A percentile compares a stretch with the other conserved stretches of the same genome.
phyloP scores from a whole-genome alignment of 2,329 filamentous ascomycete genomes.

The Didymella lethalis region DNA sequence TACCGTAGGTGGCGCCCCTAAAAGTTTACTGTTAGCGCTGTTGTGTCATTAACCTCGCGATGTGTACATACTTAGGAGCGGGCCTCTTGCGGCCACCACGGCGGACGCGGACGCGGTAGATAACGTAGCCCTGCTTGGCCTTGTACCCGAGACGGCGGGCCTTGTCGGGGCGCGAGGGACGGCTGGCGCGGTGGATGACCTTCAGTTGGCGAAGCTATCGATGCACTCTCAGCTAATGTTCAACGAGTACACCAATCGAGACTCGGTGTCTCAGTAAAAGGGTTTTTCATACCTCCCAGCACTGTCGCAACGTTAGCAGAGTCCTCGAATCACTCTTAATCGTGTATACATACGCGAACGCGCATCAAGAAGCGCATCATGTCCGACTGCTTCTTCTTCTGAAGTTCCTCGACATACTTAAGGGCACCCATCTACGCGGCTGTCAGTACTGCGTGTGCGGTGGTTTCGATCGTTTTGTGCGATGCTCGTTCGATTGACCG shows the following conservation, averaged over 20 bases:
- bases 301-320: slow-evolving; percentile 56
- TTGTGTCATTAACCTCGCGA: background rate
- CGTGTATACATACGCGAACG: slow-evolving; percentile 61
- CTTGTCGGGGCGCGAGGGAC: slow-evolving; percentile 99
- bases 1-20: slow-evolving; percentile 96
- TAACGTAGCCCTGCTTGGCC: slow-evolving; percentile 99
- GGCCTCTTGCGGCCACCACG: slow-evolving; percentile 99
- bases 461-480: slow-evolving; percentile 7
- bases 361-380: slow-evolving; percentile 99
- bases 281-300: slow-evolving; percentile 85
- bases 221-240: slow-evolving; percentile 99
- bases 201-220: slow-evolving; percentile 99
- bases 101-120: slow-evolving; percentile 98
- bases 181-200: slow-evolving; percentile 98
- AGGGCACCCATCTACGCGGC: slow-evolving; percentile 89
- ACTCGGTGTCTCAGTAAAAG: slow-evolving; percentile 34
- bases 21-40: slow-evolving; percentile 53
- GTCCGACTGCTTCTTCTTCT: slow-evolving; percentile 99
- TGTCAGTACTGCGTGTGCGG: slow-evolving; percentile 32
- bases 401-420: slow-evolving; percentile 99
- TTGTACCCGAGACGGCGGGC: slow-evolving; percentile 99
- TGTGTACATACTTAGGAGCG: slow-evolving; percentile 69
- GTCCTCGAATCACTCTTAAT: slow-evolving; percentile 16
- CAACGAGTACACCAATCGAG: slow-evolving; percentile 82
- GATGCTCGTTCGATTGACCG: slow-evolving; percentile 16